Evolutionary conservation across 805 yeast genomes (phyloP).

Genomic region (Henningerozyma blattae): DNA sequence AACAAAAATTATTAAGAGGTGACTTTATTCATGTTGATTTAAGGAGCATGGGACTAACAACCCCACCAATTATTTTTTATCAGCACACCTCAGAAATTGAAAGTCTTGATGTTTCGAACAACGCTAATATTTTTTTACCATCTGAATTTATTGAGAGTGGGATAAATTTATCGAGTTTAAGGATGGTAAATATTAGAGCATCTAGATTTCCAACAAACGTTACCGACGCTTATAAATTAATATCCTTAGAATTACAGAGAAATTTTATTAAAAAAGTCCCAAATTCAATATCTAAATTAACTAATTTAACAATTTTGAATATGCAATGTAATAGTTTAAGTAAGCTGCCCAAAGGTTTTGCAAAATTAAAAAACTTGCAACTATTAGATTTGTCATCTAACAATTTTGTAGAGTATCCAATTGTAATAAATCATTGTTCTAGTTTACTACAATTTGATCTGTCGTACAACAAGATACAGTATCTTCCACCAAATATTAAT

Average conservation of each 20-base stretch:
- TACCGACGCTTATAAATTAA: constrained; percentile 54
- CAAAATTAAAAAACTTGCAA: constrained; percentile 40
- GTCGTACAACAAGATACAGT: constrained; percentile 62
- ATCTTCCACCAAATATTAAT: constrained; percentile 50
- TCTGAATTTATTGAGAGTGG: constrained; percentile 77
- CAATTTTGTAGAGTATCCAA: constrained; percentile 49
- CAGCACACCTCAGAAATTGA: constrained; percentile 73
- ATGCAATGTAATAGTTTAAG: constrained; percentile 67
- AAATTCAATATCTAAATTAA: constrained; percentile 38
- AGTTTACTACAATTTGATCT: constrained; percentile 59
- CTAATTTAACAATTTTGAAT: constrained; percentile 44
- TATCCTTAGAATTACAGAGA: constrained; percentile 61
- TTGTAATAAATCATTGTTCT: constrained; percentile 45
- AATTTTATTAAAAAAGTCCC: constrained; percentile 63
- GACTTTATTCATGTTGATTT: constrained; percentile 67
- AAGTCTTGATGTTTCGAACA: constrained; percentile 69
- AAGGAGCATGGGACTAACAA: constrained; percentile 61
- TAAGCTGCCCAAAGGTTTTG: constrained; percentile 48
- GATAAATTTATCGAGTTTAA: constrained; percentile 51
- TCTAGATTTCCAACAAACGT: constrained; percentile 65
- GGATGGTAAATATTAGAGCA: constrained; percentile 62
- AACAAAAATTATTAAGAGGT: constrained; percentile 39
- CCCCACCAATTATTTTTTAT: constrained; percentile 74
- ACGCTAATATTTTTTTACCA: constrained; percentile 77
- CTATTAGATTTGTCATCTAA: constrained; percentile 74